Percentiles rank a stretch among this genome's conserved stretches.
Evolutionary conservation across 129 eudicot species (phyloP).

Genomic region (Smallanthus sonchifolius): DNA sequence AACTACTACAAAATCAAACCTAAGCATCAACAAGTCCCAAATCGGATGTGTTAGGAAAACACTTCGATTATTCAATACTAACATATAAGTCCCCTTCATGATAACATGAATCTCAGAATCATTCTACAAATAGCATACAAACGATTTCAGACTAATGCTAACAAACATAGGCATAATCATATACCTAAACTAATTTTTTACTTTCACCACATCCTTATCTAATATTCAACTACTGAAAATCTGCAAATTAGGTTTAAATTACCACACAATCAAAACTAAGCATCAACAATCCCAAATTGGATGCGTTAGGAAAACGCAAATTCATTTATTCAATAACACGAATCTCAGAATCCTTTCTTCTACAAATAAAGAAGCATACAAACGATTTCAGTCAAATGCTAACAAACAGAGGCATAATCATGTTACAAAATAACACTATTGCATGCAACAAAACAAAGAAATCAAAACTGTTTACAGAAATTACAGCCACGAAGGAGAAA

Average conservation of each 20-base stretch:
- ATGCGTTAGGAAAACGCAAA: conserved; percentile 1
- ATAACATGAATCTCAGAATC: neutral
- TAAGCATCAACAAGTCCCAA: neutral
- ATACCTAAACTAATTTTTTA: neutral
- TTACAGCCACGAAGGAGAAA: neutral
- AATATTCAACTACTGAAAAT: neutral
- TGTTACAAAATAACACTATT: neutral
- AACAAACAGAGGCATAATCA: conserved; percentile 12
- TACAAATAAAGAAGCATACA: neutral
- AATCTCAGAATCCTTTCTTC: neutral
- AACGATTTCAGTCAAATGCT: neutral
- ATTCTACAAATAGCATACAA: neutral
- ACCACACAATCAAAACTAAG: neutral
- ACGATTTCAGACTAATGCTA: neutral
- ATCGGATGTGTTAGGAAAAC: neutral
- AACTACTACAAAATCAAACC: neutral
- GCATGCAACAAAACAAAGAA: neutral
- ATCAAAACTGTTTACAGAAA: neutral
- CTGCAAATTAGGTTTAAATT: neutral
- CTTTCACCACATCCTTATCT: neutral
- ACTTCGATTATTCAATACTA: neutral
- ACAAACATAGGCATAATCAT: neutral
- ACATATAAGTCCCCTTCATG: neutral
- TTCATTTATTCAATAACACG: neutral
- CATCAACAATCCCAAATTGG: neutral